Evolutionary conservation across 129 eudicot genomes (phyloP), one percentile per base, ranked within the genome.

Genomic region (Kitagawia praeruptora): DNA sequence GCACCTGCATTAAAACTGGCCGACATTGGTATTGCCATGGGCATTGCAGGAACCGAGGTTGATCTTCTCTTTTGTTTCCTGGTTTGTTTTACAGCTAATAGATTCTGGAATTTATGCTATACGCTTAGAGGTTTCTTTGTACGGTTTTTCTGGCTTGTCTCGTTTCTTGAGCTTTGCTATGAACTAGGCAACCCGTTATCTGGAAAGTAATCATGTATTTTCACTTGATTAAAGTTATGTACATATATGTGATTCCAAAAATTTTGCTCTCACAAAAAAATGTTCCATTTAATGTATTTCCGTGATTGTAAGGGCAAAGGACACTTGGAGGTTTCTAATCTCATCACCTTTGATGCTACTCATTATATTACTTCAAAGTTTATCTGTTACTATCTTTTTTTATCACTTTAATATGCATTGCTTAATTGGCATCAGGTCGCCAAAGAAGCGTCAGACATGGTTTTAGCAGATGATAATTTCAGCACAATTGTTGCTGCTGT

Each of bases 21-120:
- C 64, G 98, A 93, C 83, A 93, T 93, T 67, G 98, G 98, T 63
- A 93, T 93, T 76, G 95, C 97, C n/a, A 93, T 93, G 98, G 98
- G 98, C 14, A 91, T 93, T 76, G 75, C 95, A 56, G 97, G 98
- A 41, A 93, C 98, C 21, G 98, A 93, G 98, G 98, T 93, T 86
- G 42, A 47, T 85, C 14, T 72, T 74, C 11, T 75, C n/a, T 16
- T 25, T 2, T n/a, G 27, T 61, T 75, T 75, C 42, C 47, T 61
- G 5, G 13, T 9, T 61, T 58, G 12, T 23, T 58, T 23, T 58
- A 58, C 28, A 7, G 31, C 31, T n/a, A n/a, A 58, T 8, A n/a
- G 10, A 58, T 58, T 23, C 4, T n/a, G 67, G 64, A 21, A 21
- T 23, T 56, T 8, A 56, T 7, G 64, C 13, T 58, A 58, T 58